Conservation (phyloP, 495 filamentous ascomycete species). For the Geoglossum glabrum region DNA sequence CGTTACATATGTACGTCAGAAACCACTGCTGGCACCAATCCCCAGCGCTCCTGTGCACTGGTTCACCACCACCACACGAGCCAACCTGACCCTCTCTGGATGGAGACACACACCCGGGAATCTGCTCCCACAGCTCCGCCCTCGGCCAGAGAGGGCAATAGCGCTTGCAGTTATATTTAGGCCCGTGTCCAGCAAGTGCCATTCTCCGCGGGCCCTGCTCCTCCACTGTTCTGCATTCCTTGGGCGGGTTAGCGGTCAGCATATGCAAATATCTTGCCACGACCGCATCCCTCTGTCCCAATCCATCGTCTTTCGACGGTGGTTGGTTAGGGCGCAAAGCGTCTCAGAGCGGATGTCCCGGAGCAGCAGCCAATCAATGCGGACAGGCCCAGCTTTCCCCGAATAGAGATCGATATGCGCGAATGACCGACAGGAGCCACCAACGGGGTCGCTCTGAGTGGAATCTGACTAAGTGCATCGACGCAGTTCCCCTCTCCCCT, state of each 20-base stretch:
- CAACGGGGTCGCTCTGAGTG: not conserved
- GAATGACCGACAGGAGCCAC: not conserved
- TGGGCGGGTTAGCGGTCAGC: not conserved
- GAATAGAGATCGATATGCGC: constrained; percentile 3
- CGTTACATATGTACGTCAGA: constrained; percentile 1
- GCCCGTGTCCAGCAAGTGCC: not conserved
- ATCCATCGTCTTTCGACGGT: not conserved
- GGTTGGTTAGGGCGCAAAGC: not conserved
- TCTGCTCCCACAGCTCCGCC: not conserved
- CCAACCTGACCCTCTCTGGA: not conserved
- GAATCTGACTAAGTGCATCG: not conserved
- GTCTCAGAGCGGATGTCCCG: not conserved
- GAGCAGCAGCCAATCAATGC: not conserved
- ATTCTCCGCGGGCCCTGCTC: not conserved
- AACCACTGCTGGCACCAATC: not conserved
- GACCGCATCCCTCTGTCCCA: not conserved
- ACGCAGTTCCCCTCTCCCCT: not conserved
- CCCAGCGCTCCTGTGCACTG: not conserved
- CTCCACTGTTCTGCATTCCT: not conserved
- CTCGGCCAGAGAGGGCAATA: not conserved
- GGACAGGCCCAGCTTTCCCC: not conserved
- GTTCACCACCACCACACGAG: not conserved
- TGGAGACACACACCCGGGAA: not conserved
- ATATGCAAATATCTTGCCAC: not conserved
- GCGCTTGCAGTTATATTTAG: not conserved